Evolutionary conservation across 148 eudicot species (phyloP).

Genomic region (Linanthus parryae): DNA sequence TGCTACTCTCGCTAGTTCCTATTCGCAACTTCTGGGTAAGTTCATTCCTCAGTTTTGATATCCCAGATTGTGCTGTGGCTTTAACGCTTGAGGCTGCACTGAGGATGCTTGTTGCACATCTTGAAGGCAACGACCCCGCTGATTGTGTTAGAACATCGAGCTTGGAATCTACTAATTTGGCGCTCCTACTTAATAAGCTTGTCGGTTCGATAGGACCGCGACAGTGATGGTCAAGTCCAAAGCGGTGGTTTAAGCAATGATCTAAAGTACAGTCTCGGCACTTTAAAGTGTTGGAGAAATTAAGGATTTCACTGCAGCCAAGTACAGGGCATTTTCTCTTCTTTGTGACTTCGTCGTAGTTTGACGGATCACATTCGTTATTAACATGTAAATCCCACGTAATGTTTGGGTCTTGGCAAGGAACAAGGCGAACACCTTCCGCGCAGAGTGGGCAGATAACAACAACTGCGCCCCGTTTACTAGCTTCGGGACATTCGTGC

Average conservation of each 20-base stretch:
- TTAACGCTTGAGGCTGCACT: constrained; percentile 59
- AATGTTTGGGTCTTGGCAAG: constrained; percentile 81
- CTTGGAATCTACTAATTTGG: constrained; percentile 30
- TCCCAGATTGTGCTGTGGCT: constrained; percentile 53
- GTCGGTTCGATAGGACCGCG: constrained; percentile 79
- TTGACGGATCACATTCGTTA: constrained; percentile 79
- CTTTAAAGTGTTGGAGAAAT: constrained; percentile 82
- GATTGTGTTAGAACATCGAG: constrained; percentile 20
- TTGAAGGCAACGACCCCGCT: constrained; percentile 42
- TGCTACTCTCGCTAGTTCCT: constrained; percentile 17
- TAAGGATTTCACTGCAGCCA: constrained; percentile 73
- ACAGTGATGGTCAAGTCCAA: constrained; percentile 86
- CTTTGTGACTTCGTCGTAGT: constrained; percentile 76
- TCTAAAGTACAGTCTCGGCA: constrained; percentile 70
- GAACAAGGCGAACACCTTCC: constrained; percentile 73
- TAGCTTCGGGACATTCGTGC: constrained; percentile 70
- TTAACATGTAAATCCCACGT: constrained; percentile 91
- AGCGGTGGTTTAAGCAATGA: constrained; percentile 91
- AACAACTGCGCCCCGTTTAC: constrained; percentile 68
- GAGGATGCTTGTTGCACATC: constrained; percentile 47
- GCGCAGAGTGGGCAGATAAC: constrained; percentile 93
- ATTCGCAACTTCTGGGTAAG: constrained; percentile 35
- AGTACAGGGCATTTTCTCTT: constrained; percentile 71
- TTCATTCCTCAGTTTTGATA: constrained; percentile 53
- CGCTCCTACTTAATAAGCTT: constrained; percentile 42